Evolutionary conservation across 139 green algal genomes (phyloP).

Genomic region (Ostreobium quekettii): DNA sequence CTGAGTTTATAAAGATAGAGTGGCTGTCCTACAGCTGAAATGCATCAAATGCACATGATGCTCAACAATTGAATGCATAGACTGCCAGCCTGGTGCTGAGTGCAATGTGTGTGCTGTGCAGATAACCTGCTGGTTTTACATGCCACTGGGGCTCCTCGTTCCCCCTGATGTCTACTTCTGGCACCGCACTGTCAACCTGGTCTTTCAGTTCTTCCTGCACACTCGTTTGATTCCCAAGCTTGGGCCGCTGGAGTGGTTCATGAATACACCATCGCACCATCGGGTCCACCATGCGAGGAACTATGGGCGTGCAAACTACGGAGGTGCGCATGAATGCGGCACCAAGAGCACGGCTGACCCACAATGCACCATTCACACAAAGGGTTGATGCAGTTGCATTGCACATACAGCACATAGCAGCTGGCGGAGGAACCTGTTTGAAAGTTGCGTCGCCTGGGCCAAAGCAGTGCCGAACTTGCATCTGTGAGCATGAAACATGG

Average conservation of each 20-base stretch:
- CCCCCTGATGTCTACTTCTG: neutral
- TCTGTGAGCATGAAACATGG: neutral
- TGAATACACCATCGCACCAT: constrained; percentile 29
- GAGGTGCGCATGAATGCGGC: too few relatives aligned
- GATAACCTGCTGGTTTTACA: neutral
- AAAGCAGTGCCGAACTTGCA: too few relatives aligned
- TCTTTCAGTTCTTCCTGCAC: constrained; percentile 25
- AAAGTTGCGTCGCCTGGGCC: too few relatives aligned
- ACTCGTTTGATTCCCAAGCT: constrained; percentile 20
- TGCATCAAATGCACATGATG: too few relatives aligned
- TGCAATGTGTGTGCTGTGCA: neutral
- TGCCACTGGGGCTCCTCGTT: neutral
- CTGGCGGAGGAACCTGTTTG: too few relatives aligned
- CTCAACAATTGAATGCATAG: too few relatives aligned
- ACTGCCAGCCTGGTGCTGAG: neutral
- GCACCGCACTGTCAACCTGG: neutral
- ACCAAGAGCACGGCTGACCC: too few relatives aligned
- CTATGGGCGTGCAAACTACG: constrained; percentile 19
- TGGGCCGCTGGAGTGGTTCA: constrained; percentile 18
- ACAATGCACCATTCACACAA: too few relatives aligned
- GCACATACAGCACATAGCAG: too few relatives aligned
- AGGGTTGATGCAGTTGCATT: too few relatives aligned
- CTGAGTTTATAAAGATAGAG: too few relatives aligned
- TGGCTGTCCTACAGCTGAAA: too few relatives aligned
- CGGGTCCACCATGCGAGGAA: constrained; percentile 28